Evolutionary conservation across 2,329 filamentous ascomycete species (phyloP).

Genomic region (Sclerotinia borealis): DNA sequence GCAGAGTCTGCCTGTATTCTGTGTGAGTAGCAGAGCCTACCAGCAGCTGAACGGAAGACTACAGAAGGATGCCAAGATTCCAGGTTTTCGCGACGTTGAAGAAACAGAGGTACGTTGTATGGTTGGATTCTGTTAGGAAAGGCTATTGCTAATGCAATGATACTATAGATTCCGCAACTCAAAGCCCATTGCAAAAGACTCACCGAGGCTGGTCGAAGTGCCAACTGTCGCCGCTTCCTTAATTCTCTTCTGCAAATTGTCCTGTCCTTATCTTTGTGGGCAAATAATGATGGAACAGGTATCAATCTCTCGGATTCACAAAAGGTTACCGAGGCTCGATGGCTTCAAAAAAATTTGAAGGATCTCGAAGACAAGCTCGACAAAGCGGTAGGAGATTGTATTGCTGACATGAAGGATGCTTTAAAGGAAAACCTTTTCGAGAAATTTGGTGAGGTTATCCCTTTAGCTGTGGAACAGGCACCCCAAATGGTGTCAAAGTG

Average conservation of each 20-base stretch:
- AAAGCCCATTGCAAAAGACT: slow-evolving; percentile 49
- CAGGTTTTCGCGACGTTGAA: slow-evolving; percentile 45
- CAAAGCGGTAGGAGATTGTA: slow-evolving; percentile 35
- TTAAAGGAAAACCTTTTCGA: slow-evolving; percentile 42
- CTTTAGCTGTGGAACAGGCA: slow-evolving; percentile 36
- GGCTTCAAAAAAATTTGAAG: slow-evolving; percentile 36
- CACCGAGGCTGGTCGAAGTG: slow-evolving; percentile 44
- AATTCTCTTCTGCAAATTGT: slow-evolving; percentile 45
- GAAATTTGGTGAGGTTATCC: slow-evolving; percentile 36
- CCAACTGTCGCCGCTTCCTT: slow-evolving; percentile 44
- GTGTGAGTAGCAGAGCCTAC: slow-evolving; percentile 56
- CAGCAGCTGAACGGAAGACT: slow-evolving; percentile 54
- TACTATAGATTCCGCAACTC: slow-evolving; percentile 18
- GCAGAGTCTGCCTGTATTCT: slow-evolving; percentile 53
- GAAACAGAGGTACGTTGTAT: slow-evolving; percentile 45
- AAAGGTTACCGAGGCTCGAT: slow-evolving; percentile 33
- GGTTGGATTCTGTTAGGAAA: background rate
- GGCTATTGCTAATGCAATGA: background rate
- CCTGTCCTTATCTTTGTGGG: slow-evolving; percentile 48
- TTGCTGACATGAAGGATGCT: slow-evolving; percentile 36
- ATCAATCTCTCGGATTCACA: slow-evolving; percentile 38
- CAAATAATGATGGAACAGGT: slow-evolving; percentile 38
- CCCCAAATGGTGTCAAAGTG: slow-evolving; percentile 35
- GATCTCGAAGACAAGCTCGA: slow-evolving; percentile 39
- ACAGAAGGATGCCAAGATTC: slow-evolving; percentile 43